Base-by-base conservation (phyloP, 2,329 filamentous ascomycete genomes). In the Trichophyton schoenleinii region DNA sequence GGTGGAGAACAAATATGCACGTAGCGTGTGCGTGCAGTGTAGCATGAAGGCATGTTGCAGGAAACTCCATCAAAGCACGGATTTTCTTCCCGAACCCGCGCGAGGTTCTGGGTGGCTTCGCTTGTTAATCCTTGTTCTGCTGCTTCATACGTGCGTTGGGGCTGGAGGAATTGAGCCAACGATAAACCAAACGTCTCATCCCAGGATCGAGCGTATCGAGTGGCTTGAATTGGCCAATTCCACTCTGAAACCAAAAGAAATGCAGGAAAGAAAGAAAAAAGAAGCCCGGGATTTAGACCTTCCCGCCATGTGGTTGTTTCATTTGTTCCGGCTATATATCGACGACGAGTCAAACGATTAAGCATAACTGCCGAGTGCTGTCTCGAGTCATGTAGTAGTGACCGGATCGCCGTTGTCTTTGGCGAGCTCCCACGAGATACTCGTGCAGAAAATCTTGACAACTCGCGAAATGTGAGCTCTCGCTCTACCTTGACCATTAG, bases 51-150 rank as follows among this genome's bases (percentile, higher is more conserved):
- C 52, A 55, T 55, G 31, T 55, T 55, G 52, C 52, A 55, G 13
- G 15, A 36, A 36, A 55, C 52, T 34, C 31, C 28, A 36, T 7
- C 20, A 53, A 25, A 31, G 20, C 25, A 55, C 52, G 28, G n/a
- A 36, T 55, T 36, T 22, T 55, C 52, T 9, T 38, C 52, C 52
- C 52, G 52, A 55, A 20, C 52, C 28, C 28, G 52, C 52, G 13
- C 52, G 13, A 18, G 28, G 28, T 55, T 44, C 18, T 55, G 52
- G 28, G 25, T 55, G 52, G 31, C 28, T 55, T 55, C 52, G 52
- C 52, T 55, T 55, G 31, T 55, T 36, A 36, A 55, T 55, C 52
- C 52, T 55, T 55, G 52, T 55, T 38, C 25, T 53, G 41, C 8
- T 42, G 9, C 41, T 31, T 31, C 7, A 13, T 44, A 53, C 49